Evolutionary conservation across 164 flowering plant genomes (phyloP).

Genomic region (Magnolia sinica): DNA sequence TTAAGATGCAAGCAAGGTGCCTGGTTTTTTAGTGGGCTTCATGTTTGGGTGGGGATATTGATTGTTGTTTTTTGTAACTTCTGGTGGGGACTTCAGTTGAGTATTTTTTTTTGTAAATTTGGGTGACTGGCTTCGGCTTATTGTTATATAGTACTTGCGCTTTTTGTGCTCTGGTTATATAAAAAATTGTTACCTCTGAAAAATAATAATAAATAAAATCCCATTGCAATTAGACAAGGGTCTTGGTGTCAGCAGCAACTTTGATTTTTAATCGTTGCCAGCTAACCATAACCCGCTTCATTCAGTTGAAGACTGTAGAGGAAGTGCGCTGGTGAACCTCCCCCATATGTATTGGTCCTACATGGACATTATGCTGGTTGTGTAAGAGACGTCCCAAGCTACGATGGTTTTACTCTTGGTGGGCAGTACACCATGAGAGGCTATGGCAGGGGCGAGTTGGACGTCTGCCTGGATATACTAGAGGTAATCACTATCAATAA

Average conservation of each 20-base stretch:
- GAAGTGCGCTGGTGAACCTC: conserved; percentile 86
- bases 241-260: conserved; percentile 83
- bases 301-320: conserved; percentile 80
- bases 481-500: conserved; percentile 51
- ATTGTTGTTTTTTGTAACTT: too few species aligned
- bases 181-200: too few species aligned
- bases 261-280: conserved; percentile 93
- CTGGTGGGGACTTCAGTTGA: background rate
- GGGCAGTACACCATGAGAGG: conserved; percentile 98
- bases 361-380: conserved; percentile 99
- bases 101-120: too few species aligned
- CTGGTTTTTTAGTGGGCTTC: too few species aligned
- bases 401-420: conserved; percentile 97
- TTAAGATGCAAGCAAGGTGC: too few species aligned
- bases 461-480: conserved; percentile 89
- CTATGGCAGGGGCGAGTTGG: conserved; percentile 97
- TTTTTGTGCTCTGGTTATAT: background rate
- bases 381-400: conserved; percentile 97
- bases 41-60: too few species aligned
- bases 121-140: background rate
- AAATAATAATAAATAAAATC: background rate
- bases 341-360: conserved; percentile 96
- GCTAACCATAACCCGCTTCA: conserved; percentile 67
- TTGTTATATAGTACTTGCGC: background rate
- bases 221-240: conserved; percentile 87